phyloP scores from a whole-genome alignment of 305 asterid species.

The Striga hermonthica region DNA sequence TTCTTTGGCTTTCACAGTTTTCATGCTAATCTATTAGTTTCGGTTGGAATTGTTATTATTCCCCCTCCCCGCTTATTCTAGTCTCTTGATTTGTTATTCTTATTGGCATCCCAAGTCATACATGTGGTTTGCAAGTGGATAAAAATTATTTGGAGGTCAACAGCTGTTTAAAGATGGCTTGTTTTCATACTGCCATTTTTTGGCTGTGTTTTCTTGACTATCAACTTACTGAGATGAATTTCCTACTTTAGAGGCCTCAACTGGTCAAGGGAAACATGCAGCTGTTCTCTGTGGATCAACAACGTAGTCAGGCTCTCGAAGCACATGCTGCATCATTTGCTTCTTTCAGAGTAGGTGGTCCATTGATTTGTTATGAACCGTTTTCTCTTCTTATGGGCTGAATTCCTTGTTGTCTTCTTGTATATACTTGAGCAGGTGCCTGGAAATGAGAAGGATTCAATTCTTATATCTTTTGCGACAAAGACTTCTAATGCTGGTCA shows the following conservation, averaged over 20 bases:
- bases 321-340: constrained; percentile 98
- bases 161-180: constrained; percentile 7
- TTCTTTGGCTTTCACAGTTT: background rate
- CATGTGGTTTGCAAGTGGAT: background rate
- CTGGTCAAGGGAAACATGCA: constrained; percentile 96
- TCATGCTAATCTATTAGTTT: background rate
- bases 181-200: background rate
- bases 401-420: constrained; percentile 15
- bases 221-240: constrained; percentile 28
- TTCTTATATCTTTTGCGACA: constrained; percentile 86
- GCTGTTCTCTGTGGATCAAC: constrained; percentile 90
- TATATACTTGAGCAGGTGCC: constrained; percentile 48
- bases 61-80: background rate
- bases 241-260: constrained; percentile 65
- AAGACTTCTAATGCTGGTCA: constrained; percentile 85
- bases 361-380: constrained; percentile 22
- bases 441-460: constrained; percentile 84
- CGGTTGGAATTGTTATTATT: constrained; percentile 5
- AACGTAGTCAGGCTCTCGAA: constrained; percentile 96
- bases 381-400: constrained; percentile 14
- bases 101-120: background rate
- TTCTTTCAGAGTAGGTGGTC: constrained; percentile 57
- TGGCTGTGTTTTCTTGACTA: constrained; percentile 14
- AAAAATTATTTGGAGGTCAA: constrained; percentile 11
- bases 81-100: background rate